Base-by-base conservation (phyloP, 305 asterid genomes). In the Withania somnifera region DNA sequence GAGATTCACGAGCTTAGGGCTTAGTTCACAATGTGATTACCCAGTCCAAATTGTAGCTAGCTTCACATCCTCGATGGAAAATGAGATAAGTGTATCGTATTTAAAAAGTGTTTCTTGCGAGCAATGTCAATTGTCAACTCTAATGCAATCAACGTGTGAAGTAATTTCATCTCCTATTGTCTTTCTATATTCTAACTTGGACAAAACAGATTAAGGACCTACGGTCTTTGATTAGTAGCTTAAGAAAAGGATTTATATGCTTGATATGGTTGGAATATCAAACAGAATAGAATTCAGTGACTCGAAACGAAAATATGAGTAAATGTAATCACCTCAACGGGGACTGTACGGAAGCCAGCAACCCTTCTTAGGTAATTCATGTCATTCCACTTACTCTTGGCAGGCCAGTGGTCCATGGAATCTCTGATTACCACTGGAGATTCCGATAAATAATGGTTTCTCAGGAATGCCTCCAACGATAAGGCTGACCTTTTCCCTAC, bases 371-470 rank as follows among this genome's bases (percentile, higher is more conserved):
- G 97, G 88, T 94, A 96, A 86, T 89, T 90, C 89, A 91, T 86
- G 88, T 96, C 93, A 84, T 84, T 90, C 99, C 98, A 94, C 88
- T 87, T 90, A 50, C 84, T 87, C 87, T 64, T 90, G 57, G 99
- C 99, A 6, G 99, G 99, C 98, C 98, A 96, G 85, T 93, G 95
- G 85, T 87, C 86, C 98, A 96, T 92, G 64, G 91, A 88, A 84
- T 91, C 98, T 82, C 93, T 82, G 83, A 94, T 92, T 61, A 96
- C 87, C 84, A 89, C 92, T 0, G 92, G 89, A 79, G 77, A 56
- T 45, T 82, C 88, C 47, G 85, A 71, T 26, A 87, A 56, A 81
- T 93, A 87, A 87, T 92, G 93, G 45, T 93, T 94, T 82, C 32
- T 85, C 87, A 94, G 88, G 90, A 96, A 96, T 76, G 90, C 89